phyloP scores from a whole-genome alignment of 2,329 filamentous ascomycete species.

The Pyrenophora seminiperda region DNA sequence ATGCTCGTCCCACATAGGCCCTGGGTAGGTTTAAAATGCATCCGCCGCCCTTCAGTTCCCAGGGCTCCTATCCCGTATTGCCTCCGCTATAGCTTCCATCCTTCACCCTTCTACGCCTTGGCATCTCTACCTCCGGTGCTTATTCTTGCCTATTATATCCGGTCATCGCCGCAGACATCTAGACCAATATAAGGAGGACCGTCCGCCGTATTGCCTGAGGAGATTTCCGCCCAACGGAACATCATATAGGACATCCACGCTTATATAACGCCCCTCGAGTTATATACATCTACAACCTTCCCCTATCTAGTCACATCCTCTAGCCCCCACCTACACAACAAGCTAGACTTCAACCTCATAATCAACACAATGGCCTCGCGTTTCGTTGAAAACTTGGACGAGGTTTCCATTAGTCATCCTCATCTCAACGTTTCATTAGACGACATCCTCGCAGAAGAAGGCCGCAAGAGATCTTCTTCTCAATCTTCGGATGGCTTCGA shows the following conservation, averaged over 20 bases:
- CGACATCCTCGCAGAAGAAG: conserved; percentile 47
- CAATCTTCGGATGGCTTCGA: conserved; percentile 40
- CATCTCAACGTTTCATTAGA: conserved; percentile 49
- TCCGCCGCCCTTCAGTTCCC: conserved; percentile 16
- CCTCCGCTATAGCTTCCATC: conserved; percentile 1
- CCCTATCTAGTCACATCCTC: background rate
- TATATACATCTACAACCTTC: conserved; percentile 19
- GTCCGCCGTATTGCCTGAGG: conserved; percentile 1
- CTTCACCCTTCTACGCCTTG: conserved; percentile 1
- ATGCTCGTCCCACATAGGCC: conserved; percentile 23
- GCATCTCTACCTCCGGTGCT: conserved; percentile 1
- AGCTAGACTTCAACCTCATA: background rate
- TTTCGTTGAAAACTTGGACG: conserved; percentile 48
- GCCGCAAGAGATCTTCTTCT: conserved; percentile 42
- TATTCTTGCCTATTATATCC: conserved; percentile 3
- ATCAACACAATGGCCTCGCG: conserved; percentile 42
- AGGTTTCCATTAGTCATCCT: conserved; percentile 45
- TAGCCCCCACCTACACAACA: conserved; percentile 2
- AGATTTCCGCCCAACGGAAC: conserved; percentile 2
- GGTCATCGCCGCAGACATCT: conserved; percentile 16
- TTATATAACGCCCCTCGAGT: conserved; percentile 4
- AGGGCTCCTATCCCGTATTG: conserved; percentile 7
- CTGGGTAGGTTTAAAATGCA: conserved; percentile 22
- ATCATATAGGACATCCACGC: conserved; percentile 19
- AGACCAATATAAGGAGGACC: conserved; percentile 1